Percentiles rank a stretch among this genome's conserved stretches.
Conservation (phyloP, 768 basidiomycete genomes). For the Psilocybe subaeruginosa region DNA sequence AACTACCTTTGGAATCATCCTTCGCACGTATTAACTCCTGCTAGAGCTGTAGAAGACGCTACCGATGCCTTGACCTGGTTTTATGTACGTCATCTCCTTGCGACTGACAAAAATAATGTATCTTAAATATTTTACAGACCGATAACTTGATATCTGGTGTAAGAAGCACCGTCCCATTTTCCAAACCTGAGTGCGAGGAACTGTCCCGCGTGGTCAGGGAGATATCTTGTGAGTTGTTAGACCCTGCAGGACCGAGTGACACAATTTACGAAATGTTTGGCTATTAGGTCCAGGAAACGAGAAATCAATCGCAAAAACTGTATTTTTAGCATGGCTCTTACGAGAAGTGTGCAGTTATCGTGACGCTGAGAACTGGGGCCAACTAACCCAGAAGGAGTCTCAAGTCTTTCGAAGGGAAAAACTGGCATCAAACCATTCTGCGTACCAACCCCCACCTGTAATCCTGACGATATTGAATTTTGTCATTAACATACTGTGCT, state of each 20-base stretch:
- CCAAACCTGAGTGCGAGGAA: constrained; percentile 56
- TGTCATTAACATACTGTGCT: constrained; percentile 46
- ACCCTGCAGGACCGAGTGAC: background rate
- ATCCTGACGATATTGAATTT: constrained; percentile 34
- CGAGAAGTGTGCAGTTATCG: constrained; percentile 55
- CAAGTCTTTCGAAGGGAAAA: constrained; percentile 23
- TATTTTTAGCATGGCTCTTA: constrained; percentile 53
- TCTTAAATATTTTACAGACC: constrained; percentile 26
- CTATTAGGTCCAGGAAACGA: constrained; percentile 33
- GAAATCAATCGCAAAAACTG: constrained; percentile 42
- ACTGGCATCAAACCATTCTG: constrained; percentile 10
- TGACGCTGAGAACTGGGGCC: constrained; percentile 47
- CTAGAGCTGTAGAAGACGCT: constrained; percentile 46
- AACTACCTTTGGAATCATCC: constrained; percentile 54
- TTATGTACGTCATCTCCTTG: constrained; percentile 30
- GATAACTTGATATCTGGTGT: constrained; percentile 52
- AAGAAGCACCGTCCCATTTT: constrained; percentile 52
- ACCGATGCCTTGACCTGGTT: constrained; percentile 55
- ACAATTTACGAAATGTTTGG: background rate
- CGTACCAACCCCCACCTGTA: constrained; percentile 23
- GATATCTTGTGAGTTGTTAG: constrained; percentile 28
- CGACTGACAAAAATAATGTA: background rate
- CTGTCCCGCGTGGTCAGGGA: constrained; percentile 42
- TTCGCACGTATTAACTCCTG: constrained; percentile 42
- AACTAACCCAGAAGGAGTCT: constrained; percentile 37